Percentiles rank a stretch among this genome's conserved stretches.
These are phyloP conservation scores for Sideroxylon spinosum DNA, from an alignment of 179 eudicot species.

Conservation along the genomic window DNA sequence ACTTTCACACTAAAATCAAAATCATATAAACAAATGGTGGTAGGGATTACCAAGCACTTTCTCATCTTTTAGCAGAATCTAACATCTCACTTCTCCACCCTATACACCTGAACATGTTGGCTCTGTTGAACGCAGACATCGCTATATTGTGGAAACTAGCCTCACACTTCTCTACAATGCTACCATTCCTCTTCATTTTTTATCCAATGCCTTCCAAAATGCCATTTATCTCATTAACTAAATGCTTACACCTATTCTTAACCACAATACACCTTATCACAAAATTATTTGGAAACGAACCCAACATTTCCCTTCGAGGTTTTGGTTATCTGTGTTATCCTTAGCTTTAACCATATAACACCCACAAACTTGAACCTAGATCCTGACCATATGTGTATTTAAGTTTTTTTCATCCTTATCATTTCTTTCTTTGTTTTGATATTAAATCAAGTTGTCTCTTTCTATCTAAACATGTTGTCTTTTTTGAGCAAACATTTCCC, in stretches of 20 bases:
- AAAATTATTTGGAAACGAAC: background rate
- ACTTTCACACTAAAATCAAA: background rate
- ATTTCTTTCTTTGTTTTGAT: background rate
- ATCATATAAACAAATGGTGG: background rate
- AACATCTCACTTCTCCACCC: background rate
- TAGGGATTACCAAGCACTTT: background rate
- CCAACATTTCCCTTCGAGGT: background rate
- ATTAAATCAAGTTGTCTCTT: background rate
- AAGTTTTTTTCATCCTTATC: background rate
- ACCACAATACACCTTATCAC: background rate
- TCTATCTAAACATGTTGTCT: background rate
- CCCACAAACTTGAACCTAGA: background rate
- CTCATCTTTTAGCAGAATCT: background rate
- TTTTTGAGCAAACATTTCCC: background rate
- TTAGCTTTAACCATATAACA: background rate
- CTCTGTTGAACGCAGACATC: background rate
- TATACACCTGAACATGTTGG: background rate
- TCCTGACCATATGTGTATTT: background rate
- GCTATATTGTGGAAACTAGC: background rate
- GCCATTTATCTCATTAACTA: background rate
- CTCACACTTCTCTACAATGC: background rate
- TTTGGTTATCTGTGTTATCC: conserved; percentile 5
- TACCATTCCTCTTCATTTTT: background rate
- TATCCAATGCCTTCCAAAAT: background rate
- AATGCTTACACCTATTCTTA: background rate